Percentiles rank a stretch among this genome's conserved stretches.
Evolutionary conservation across 371 early-diverging fungal species (phyloP).

Genomic region (Actinomortierella wolfii): DNA sequence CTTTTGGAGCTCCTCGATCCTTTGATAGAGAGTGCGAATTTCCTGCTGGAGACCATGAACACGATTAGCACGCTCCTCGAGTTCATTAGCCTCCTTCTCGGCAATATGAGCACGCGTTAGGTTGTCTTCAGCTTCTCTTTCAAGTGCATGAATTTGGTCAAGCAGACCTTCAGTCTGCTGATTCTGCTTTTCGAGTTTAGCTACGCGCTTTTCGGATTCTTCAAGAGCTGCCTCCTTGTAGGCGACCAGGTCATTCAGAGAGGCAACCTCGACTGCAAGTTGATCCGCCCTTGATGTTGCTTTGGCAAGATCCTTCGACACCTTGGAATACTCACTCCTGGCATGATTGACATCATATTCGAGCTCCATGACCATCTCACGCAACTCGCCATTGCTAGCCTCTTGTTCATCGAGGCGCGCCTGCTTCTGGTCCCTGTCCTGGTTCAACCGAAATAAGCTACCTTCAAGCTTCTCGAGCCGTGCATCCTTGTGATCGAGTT

Average conservation of each 20-base stretch:
- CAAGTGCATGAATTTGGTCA: conserved; percentile 9
- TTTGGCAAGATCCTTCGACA: conserved; percentile 10
- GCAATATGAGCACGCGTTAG: too few relatives aligned
- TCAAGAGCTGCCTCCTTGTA: conserved; percentile 5
- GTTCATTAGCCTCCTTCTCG: too few relatives aligned
- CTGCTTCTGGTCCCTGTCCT: too few relatives aligned
- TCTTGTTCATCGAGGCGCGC: background rate
- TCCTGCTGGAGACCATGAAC: too few relatives aligned
- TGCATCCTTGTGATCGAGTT: too few relatives aligned
- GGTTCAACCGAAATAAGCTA: too few relatives aligned
- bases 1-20: too few relatives aligned
- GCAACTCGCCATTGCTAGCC: conserved; percentile 7
- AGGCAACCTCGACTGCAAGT: conserved; percentile 11
- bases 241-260: background rate
- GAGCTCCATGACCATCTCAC: conserved; percentile 10
- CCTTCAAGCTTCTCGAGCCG: too few relatives aligned
- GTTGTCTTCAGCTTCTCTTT: too few relatives aligned
- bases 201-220: conserved; percentile 6
- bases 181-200: conserved; percentile 9
- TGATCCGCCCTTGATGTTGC: conserved; percentile 15
- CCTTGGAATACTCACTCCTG: background rate
- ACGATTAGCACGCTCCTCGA: too few relatives aligned
- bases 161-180: conserved; percentile 9
- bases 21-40: too few relatives aligned
- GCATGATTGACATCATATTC: background rate